Conservation (phyloP, 169 alveolate genomes). For the Cardiosporidium cionae region DNA sequence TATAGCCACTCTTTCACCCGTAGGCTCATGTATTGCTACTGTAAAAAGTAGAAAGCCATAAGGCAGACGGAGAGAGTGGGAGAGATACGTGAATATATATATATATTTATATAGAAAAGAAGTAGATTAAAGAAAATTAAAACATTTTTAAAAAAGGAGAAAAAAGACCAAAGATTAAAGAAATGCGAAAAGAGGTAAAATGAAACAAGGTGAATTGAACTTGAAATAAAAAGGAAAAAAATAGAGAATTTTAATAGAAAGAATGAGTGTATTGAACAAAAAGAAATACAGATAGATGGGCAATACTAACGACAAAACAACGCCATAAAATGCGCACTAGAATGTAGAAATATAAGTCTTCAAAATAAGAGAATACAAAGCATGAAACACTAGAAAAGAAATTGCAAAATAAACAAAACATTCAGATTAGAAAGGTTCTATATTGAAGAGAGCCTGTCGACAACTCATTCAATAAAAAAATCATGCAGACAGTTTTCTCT, state of each 20-base stretch:
- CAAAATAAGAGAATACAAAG: too few relatives aligned
- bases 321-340: too few relatives aligned
- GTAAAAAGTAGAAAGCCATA: not conserved
- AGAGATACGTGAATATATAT: not conserved
- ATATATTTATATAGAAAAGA: too few relatives aligned
- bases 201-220: not conserved
- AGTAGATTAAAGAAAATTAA: constrained; percentile 12
- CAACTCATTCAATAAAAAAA: not conserved
- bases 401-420: not conserved
- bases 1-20: constrained; percentile 79
- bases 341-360: too few relatives aligned
- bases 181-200: not conserved
- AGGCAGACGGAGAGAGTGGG: not conserved
- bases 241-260: too few relatives aligned
- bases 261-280: too few relatives aligned
- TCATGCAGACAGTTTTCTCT: not conserved
- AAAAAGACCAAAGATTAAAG: not conserved
- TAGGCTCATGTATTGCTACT: constrained; percentile 65
- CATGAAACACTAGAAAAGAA: too few relatives aligned
- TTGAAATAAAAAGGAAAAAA: too few relatives aligned
- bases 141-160: not conserved
- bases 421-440: not conserved
- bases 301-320: too few relatives aligned
- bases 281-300: too few relatives aligned
- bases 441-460: not conserved